Evolutionary conservation across 2,329 filamentous ascomycete species (phyloP).

Genomic region (Aspergillus versicolor): DNA sequence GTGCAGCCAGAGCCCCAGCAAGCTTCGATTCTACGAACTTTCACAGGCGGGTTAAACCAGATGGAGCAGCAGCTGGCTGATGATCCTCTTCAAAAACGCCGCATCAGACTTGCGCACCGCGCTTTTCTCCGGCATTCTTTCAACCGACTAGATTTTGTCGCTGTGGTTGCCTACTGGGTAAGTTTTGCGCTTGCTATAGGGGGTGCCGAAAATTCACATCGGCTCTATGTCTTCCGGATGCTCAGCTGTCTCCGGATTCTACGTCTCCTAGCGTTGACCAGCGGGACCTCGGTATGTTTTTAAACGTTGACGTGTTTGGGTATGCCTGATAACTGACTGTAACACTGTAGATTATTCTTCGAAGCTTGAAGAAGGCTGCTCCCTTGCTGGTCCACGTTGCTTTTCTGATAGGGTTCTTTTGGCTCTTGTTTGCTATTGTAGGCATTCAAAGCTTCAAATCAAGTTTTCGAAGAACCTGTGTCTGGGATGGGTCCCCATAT

Average conservation of each 20-base stretch:
- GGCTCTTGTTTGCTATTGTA: conserved; percentile 94
- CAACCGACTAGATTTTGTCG: conserved; percentile 91
- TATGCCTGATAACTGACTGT: conserved; percentile 15
- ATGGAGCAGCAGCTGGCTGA: conserved; percentile 56
- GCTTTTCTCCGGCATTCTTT: conserved; percentile 95
- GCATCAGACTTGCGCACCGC: conserved; percentile 80
- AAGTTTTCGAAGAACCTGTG: conserved; percentile 72
- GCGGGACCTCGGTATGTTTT: conserved; percentile 77
- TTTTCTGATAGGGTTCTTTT: conserved; percentile 94
- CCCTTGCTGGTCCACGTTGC: conserved; percentile 89
- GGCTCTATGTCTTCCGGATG: conserved; percentile 93
- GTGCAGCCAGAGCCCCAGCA: conserved; percentile 37
- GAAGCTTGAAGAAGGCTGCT: conserved; percentile 92
- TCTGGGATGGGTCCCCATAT: conserved; percentile 66
- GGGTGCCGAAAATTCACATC: conserved; percentile 65
- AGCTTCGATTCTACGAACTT: conserved; percentile 68
- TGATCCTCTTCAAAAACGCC: conserved; percentile 73
- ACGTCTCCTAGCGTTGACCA: conserved; percentile 84
- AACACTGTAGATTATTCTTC: conserved; percentile 71
- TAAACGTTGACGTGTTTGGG: neutral
- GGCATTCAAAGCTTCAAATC: conserved; percentile 96
- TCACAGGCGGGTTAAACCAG: conserved; percentile 72
- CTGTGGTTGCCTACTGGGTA: conserved; percentile 93
- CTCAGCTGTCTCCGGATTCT: conserved; percentile 91
- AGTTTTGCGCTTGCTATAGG: conserved; percentile 72